Percentiles rank a stretch among this genome's conserved stretches.
These are phyloP conservation scores for Juncus inflexus DNA, from an alignment of 176 grass and related monocot species.

Conservation along the genomic window DNA sequence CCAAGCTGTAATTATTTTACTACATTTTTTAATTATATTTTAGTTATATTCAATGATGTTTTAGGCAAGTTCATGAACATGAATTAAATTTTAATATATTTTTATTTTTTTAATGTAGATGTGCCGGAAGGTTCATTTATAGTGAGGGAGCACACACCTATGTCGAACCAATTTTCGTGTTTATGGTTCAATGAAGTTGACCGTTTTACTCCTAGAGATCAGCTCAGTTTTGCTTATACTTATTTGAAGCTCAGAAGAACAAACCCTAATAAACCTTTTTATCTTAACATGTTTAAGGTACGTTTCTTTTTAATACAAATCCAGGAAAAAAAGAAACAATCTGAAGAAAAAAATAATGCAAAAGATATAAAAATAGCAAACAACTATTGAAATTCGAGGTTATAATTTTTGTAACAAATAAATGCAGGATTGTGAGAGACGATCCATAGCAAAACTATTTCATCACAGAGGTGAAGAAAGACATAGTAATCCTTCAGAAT, in stretches of 20 bases:
- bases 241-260: constrained; percentile 92
- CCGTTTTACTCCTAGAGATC: constrained; percentile 89
- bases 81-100: neutral
- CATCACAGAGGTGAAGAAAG: constrained; percentile 97
- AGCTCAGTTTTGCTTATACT: constrained; percentile 98
- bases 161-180: constrained; percentile 97
- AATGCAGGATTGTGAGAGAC: constrained; percentile 89
- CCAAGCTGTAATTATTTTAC: constrained; percentile 68
- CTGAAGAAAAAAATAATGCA: neutral
- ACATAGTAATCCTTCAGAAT: constrained; percentile 37
- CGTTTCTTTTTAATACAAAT: neutral
- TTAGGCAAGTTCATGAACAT: neutral
- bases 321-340: constrained; percentile 3
- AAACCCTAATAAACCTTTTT: constrained; percentile 71
- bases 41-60: neutral
- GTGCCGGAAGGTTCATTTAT: constrained; percentile 99
- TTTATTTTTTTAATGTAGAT: constrained; percentile 48
- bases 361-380: too few relatives aligned
- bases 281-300: constrained; percentile 96
- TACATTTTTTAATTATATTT: too few relatives aligned
- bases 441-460: constrained; percentile 91
- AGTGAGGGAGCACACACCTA: constrained; percentile 86
- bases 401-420: constrained; percentile 24
- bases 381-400: neutral
- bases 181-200: constrained; percentile 98